Evolutionary conservation across 2,329 filamentous ascomycete species (phyloP).

Genomic region (Epichloe sp.): DNA sequence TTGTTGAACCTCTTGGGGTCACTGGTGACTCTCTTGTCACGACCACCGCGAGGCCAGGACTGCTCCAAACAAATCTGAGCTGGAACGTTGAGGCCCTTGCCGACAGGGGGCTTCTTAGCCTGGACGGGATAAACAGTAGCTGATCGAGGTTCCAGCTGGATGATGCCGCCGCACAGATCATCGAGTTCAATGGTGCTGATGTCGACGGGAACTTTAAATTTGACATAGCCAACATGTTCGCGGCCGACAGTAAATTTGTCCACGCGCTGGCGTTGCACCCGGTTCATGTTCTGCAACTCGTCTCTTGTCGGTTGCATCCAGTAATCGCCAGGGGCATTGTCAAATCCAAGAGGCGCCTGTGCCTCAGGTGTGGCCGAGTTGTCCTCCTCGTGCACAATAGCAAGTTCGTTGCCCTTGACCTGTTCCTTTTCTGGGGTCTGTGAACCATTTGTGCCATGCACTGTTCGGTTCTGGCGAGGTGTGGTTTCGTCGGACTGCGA

Average conservation of each 20-base stretch:
- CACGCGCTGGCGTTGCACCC: constrained; percentile 63
- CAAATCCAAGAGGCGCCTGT: constrained; percentile 14
- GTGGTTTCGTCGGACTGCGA: constrained; percentile 22
- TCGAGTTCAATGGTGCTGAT: constrained; percentile 68
- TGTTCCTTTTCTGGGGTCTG: constrained; percentile 55
- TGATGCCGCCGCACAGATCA: constrained; percentile 63
- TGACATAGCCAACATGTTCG: constrained; percentile 65
- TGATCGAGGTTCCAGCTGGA: constrained; percentile 62
- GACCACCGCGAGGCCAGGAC: constrained; percentile 67
- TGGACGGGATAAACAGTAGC: constrained; percentile 78
- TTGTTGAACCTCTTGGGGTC: constrained; percentile 58
- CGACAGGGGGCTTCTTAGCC: constrained; percentile 66
- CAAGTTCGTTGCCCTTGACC: constrained; percentile 60
- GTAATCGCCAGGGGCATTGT: constrained; percentile 58
- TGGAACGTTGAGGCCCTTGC: constrained; percentile 84
- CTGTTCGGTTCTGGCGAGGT: constrained; percentile 41
- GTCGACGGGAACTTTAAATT: constrained; percentile 73
- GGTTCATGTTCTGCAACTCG: constrained; percentile 67
- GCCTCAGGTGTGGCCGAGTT: constrained; percentile 17
- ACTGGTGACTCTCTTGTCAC: constrained; percentile 38
- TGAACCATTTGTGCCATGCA: constrained; percentile 18
- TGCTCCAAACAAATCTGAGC: constrained; percentile 81
- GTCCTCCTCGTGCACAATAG: constrained; percentile 64
- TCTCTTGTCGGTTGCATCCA: constrained; percentile 71
- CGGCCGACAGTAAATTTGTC: constrained; percentile 71